Evolutionary conservation across 2,329 filamentous ascomycete genomes (phyloP).

Genomic region (Arthroderma sp.): DNA sequence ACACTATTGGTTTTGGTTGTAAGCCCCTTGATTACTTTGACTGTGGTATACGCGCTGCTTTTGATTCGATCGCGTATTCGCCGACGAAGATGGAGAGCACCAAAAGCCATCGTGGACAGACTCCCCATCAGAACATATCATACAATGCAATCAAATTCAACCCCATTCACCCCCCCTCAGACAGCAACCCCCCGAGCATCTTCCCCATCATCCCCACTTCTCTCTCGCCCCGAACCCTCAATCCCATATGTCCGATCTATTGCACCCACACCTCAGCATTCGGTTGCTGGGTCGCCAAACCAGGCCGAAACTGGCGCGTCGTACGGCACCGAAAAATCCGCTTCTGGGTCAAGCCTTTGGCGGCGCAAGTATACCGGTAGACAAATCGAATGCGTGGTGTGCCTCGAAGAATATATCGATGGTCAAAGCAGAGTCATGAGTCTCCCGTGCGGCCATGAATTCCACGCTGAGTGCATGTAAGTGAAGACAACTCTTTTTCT

Average conservation of each 20-base stretch:
- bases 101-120: slow-evolving; percentile 86
- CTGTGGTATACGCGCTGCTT: slow-evolving; percentile 80
- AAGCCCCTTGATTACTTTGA: slow-evolving; percentile 81
- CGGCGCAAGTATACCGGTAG: slow-evolving; percentile 48
- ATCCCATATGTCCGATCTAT: slow-evolving; percentile 11
- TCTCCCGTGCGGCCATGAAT: slow-evolving; percentile 91
- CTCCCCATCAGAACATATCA: slow-evolving; percentile 94
- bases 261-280: slow-evolving; percentile 18
- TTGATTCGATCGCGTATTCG: slow-evolving; percentile 80
- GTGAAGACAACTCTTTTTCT: slow-evolving; percentile 27
- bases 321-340: slow-evolving; percentile 33
- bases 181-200: slow-evolving; percentile 51
- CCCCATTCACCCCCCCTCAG: slow-evolving; percentile 41
- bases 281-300: neutral
- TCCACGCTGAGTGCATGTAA: slow-evolving; percentile 97
- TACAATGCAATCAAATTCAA: slow-evolving; percentile 56
- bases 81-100: slow-evolving; percentile 84
- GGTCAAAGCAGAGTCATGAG: slow-evolving; percentile 94
- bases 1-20: slow-evolving; percentile 93
- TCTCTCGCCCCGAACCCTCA: slow-evolving; percentile 33
- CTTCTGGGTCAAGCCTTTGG: slow-evolving; percentile 26
- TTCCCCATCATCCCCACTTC: slow-evolving; percentile 66
- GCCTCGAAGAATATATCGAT: slow-evolving; percentile 89
- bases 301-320: slow-evolving; percentile 1
- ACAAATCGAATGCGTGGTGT: slow-evolving; percentile 86